Conservation (phyloP, 139 green algal genomes). For the Desmodesmus armatus region DNA sequence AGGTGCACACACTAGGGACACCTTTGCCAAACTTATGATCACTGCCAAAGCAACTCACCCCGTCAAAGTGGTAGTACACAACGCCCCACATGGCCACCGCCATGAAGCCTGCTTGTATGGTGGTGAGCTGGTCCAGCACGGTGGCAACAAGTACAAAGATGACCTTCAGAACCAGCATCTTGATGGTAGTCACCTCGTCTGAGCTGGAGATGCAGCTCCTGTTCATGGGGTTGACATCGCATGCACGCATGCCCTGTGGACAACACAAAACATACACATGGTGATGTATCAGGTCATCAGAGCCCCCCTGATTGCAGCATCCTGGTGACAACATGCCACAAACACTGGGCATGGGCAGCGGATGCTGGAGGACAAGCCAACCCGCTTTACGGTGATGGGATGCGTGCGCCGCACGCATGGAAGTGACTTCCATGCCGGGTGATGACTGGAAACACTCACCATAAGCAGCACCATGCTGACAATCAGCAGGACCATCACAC, state of each 20-base stretch:
- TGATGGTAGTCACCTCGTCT: neutral
- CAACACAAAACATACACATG: neutral
- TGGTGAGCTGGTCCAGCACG: neutral
- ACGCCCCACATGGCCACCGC: neutral
- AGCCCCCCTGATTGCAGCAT: too few species aligned
- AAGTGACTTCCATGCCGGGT: neutral
- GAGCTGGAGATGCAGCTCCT: neutral
- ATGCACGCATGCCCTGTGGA: neutral
- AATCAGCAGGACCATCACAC: neutral
- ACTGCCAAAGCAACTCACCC: neutral
- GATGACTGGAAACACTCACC: neutral
- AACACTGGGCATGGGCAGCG: neutral
- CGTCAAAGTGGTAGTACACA: neutral
- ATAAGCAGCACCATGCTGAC: neutral
- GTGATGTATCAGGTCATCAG: neutral
- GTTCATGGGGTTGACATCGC: conserved; percentile 30
- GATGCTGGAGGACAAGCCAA: neutral
- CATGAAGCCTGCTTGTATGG: neutral
- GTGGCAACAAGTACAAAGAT: neutral
- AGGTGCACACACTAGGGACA: neutral
- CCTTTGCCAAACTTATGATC: neutral
- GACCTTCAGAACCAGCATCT: conserved; percentile 4
- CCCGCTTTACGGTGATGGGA: neutral
- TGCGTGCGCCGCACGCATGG: neutral
- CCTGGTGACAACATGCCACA: neutral